Evolutionary conservation across 192 early-diverging fungal species (phyloP), one percentile per base, ranked within the genome.

Genomic region (Funneliformis mosseae): DNA sequence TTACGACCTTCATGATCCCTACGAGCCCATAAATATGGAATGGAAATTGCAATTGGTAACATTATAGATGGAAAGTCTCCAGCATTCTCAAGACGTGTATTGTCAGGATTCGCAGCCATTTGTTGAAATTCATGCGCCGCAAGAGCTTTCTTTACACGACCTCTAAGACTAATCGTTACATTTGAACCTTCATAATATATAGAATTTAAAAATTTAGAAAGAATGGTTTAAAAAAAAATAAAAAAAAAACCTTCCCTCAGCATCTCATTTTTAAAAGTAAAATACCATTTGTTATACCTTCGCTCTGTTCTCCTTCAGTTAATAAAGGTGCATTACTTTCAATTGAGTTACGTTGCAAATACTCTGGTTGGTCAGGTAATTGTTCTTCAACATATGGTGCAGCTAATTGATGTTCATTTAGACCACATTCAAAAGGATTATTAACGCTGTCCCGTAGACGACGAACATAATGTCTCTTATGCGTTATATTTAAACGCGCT

Each of bases 1-100:
- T 76, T 81, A 61, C 81, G 78, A 38, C 79, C 85, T 80, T 81
- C 82, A 25, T 80, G 61, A 46, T 86, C 85, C 67, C 33, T 80
- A 66, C 38, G 55, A 4, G 71, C 1, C 45, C 83, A 73, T 28
- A 86, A 83, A 39, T 78, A 83, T 16, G 85, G 85, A 8, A 83
- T 79, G 8, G 83, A 75, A 69, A 67, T 55, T 78, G 59, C 4
- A 66, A 63, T 68, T 28, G 77, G 63, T 2, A 67, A 67, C 27
- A 42, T 12, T 21, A 18, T 6, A 66, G 42, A n/a, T 7, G 23
- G 0, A 10, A 14, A 11, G 8, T 25, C 27, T 33, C 42, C 38
- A 50, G 25, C 27, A 48, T 46, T 10, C n/a, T 78, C 25, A 33
- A 78, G 68, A 38, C 68, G 64, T 27, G 25, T 39, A 16, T 25